A percentile compares a stretch with the other conserved stretches of the same genome.
Conservation (phyloP, 2,329 filamentous ascomycete genomes). For the Torrubiellomyces zombiae region DNA sequence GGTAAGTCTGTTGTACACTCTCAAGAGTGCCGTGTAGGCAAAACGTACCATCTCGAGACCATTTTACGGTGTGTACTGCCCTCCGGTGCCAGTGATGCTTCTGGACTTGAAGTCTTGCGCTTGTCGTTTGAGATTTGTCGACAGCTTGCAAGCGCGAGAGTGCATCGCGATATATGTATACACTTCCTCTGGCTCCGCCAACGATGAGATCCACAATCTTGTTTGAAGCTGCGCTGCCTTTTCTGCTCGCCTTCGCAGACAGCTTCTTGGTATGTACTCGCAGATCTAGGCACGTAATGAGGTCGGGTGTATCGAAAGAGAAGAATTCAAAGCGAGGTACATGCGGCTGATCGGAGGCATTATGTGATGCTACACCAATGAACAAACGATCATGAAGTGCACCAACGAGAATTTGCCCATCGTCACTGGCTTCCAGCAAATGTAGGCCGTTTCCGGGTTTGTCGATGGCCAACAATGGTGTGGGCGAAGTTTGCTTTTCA, state of each 20-base stretch:
- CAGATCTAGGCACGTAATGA: conserved; percentile 51
- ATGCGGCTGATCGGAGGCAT: conserved; percentile 9
- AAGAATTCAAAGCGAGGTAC: conserved; percentile 35
- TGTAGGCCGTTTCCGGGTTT: conserved; percentile 19
- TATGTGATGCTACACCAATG: conserved; percentile 13
- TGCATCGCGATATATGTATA: conserved; percentile 69
- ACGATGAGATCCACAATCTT: conserved; percentile 54
- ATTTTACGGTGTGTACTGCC: conserved; percentile 70
- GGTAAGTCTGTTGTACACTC: too few relatives aligned
- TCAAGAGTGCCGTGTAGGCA: too few relatives aligned
- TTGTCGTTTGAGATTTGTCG: conserved; percentile 20
- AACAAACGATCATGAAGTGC: conserved; percentile 21
- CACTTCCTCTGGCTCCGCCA: conserved; percentile 59
- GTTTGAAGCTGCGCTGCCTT: conserved; percentile 12
- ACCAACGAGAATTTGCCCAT: conserved; percentile 38
- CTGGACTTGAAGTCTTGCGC: conserved; percentile 37
- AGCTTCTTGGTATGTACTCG: conserved; percentile 19
- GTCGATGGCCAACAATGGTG: conserved; percentile 19
- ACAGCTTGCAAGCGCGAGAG: conserved; percentile 37
- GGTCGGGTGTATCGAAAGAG: conserved; percentile 42
- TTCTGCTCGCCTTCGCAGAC: conserved; percentile 10
- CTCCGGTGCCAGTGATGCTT: conserved; percentile 85
- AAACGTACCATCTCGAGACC: conserved; percentile 68
- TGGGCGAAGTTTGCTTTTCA: conserved; percentile 13
- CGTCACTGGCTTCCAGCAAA: conserved; percentile 29